Percentiles rank a stretch among this genome's conserved stretches.
phyloP scores from a whole-genome alignment of 2,329 filamentous ascomycete genomes.

The Talaromyces sp. region DNA sequence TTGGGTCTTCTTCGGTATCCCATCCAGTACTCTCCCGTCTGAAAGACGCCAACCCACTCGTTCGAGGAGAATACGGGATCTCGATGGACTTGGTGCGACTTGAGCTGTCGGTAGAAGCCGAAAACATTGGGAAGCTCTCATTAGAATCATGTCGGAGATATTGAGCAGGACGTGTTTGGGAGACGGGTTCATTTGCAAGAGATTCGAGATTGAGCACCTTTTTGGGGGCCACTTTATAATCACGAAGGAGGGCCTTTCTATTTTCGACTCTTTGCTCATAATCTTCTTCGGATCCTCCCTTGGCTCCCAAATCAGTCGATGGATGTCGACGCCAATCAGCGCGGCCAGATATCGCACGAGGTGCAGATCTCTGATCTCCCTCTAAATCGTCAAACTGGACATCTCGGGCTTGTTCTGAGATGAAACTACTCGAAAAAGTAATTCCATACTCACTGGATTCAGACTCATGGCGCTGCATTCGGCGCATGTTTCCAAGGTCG shows the following conservation, averaged over 20 bases:
- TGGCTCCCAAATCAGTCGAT: constrained; percentile 19
- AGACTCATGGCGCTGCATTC: constrained; percentile 20
- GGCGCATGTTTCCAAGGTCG: constrained; percentile 11
- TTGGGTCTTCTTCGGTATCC: constrained; percentile 16
- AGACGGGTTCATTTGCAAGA: constrained; percentile 21
- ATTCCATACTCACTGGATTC: constrained; percentile 20
- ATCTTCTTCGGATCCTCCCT: constrained; percentile 27
- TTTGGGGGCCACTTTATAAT: constrained; percentile 48
- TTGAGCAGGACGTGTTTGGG: constrained; percentile 26
- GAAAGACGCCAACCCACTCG: constrained; percentile 19
- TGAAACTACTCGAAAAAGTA: constrained; percentile 17
- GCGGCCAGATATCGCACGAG: constrained; percentile 34
- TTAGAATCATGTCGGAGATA: constrained; percentile 52
- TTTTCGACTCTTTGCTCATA: constrained; percentile 38
- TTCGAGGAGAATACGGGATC: constrained; percentile 42
- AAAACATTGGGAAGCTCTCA: constrained; percentile 61
- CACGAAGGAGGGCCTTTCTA: constrained; percentile 37
- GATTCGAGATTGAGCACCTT: constrained; percentile 47
- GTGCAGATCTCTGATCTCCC: constrained; percentile 35
- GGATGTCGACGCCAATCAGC: constrained; percentile 31
- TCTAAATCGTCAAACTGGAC: constrained; percentile 17
- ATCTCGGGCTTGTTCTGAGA: constrained; percentile 20
- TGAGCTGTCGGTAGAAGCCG: constrained; percentile 55
- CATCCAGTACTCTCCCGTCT: constrained; percentile 19
- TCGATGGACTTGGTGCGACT: constrained; percentile 48